These are phyloP conservation scores for Amanita pallidorosea DNA, from an alignment of 768 basidiomycete species.

Conservation along the genomic window DNA sequence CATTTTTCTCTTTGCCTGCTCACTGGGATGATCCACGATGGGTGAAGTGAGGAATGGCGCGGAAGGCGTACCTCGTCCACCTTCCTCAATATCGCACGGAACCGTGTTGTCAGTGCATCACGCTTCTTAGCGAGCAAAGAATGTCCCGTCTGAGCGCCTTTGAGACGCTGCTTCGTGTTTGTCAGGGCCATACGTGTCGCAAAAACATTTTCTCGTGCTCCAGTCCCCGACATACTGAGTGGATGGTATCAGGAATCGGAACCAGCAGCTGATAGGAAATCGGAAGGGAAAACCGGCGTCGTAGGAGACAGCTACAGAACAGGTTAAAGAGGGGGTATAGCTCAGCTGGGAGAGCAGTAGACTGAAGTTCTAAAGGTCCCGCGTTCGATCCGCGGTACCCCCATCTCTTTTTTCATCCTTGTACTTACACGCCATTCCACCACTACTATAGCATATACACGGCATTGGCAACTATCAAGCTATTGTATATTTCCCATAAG, in stretches of 20 bases:
- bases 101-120: constrained; percentile 91
- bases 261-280: neutral
- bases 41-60: neutral
- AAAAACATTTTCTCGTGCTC: constrained; percentile 87
- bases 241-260: constrained; percentile 6
- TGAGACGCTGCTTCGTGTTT: constrained; percentile 82
- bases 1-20: constrained; percentile 97
- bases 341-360: constrained; percentile 72
- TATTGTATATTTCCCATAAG: constrained; percentile 88
- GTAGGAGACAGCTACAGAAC: neutral
- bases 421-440: neutral
- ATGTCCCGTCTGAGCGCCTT: constrained; percentile 91
- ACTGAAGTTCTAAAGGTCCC: constrained; percentile 73
- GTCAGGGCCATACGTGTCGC: constrained; percentile 97
- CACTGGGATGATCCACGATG: constrained; percentile 14
- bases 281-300: neutral
- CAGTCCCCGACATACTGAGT: constrained; percentile 73
- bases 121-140: constrained; percentile 95
- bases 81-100: constrained; percentile 87
- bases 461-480: constrained; percentile 15
- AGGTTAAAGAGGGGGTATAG: constrained; percentile 38
- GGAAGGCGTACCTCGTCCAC: constrained; percentile 78
- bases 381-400: constrained; percentile 74
- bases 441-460: neutral
- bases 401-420: constrained; percentile 28